Base-by-base conservation (phyloP, 345 rosid species). In the Cardamine resedifolia region DNA sequence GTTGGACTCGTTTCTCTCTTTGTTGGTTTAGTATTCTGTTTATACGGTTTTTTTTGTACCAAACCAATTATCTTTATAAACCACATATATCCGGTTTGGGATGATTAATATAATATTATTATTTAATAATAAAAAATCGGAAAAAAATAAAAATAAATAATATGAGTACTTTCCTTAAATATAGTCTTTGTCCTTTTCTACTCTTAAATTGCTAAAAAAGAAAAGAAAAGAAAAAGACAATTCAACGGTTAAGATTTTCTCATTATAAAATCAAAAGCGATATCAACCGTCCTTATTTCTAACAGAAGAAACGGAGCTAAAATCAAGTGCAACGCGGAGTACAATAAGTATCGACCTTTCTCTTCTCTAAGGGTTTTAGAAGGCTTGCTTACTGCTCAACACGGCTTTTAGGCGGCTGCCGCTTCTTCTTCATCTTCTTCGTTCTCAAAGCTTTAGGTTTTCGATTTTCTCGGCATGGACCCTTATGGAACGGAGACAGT, bases 391-490 rank as follows among this genome's bases (percentile, higher is more conserved):
- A 77, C 57, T 74, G 36, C 61, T 20, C 28, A 8, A 58, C 67
- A 50, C 78, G 73, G 48, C 79, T 53, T 62, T 62, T 31, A 49
- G 64, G 79, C 75, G 47, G 21, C 78, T 31, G 60, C 64, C 5
- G 49, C 72, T 18, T 23, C 56, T 28, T 48, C 57, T 51, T 57
- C 66, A 4, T 45, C 67, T 49, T 44, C 44, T 53, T 59, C 62
- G 21, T 34, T 26, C 50, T 56, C 70, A 12, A 47, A 21, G 34
- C 19, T 70, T 20, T 24, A 66, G 68, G 63, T 39, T 43, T 62
- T 51, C 68, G 59, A 61, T 68, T 65, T 31, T 8, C 10, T 44
- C 19, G 43, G 50, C 30, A 85, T 89, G 96, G 88, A 89, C 69
- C 79, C 81, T 1, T 83, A 82, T 19, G 79, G 67, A 61, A 79